Conservation (phyloP, 495 filamentous ascomycete species). For the Penicillium argentinense region DNA sequence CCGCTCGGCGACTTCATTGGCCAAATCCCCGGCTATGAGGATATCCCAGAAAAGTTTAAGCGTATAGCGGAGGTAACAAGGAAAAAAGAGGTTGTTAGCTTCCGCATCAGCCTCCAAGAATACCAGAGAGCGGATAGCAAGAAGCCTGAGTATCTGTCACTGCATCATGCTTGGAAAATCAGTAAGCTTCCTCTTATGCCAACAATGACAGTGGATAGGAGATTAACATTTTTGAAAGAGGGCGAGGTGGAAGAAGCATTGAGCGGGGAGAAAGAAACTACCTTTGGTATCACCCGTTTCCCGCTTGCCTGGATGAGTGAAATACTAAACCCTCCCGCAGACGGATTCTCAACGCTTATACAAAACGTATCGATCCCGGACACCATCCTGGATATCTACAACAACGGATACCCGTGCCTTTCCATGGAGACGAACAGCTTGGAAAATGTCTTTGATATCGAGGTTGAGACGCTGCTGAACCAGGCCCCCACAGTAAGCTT, state of each 20-base stretch:
- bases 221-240: no score
- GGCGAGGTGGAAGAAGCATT: no score
- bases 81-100: background rate
- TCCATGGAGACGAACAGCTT: background rate
- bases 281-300: no score
- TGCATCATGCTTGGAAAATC: slow-evolving; percentile 2
- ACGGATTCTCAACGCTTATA: no score
- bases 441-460: background rate
- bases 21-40: background rate
- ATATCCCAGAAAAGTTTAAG: slow-evolving; percentile 3
- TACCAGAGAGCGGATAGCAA: background rate
- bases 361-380: no score
- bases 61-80: background rate
- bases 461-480: slow-evolving; percentile 1
- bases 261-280: no score
- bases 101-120: background rate
- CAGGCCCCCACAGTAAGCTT: slow-evolving; percentile 3
- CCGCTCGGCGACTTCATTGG: background rate
- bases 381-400: background rate
- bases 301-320: no score
- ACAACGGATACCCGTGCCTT: background rate
- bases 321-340: no score
- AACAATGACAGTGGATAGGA: no score
- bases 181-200: background rate
- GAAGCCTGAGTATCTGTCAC: background rate